Percentiles rank a stretch among this genome's conserved stretches.
phyloP scores from a whole-genome alignment of 2,329 filamentous ascomycete species.

The Chalaropsis thielavioides region DNA sequence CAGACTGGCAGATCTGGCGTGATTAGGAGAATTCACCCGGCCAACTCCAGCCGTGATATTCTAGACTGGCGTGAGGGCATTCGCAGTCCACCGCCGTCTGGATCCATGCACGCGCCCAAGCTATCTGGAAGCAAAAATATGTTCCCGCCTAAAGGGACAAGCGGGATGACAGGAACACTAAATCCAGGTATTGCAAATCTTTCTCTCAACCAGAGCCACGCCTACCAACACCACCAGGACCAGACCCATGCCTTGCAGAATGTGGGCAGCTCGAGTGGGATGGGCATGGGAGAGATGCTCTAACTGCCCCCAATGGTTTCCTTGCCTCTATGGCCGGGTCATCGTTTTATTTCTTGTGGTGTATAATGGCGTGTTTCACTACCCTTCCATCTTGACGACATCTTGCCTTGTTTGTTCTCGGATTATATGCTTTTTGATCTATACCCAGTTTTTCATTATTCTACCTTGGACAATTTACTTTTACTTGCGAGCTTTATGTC shows the following conservation, averaged over 20 bases:
- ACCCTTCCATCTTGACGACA: neutral
- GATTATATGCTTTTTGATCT: neutral
- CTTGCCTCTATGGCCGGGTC: too few species aligned
- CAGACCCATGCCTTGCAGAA: neutral
- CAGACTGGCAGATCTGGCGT: neutral
- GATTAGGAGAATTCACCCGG: constrained; percentile 1
- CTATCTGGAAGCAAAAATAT: constrained; percentile 24
- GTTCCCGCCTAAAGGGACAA: constrained; percentile 22
- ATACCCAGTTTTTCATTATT: neutral
- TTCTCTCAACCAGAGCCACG: neutral
- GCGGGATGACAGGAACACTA: neutral
- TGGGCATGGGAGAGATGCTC: constrained; percentile 9
- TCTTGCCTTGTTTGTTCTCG: neutral
- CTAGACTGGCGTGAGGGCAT: constrained; percentile 12
- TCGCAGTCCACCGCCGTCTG: constrained; percentile 6
- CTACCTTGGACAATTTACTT: neutral
- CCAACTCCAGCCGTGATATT: constrained; percentile 8
- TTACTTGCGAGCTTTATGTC: neutral
- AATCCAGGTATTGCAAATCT: neutral
- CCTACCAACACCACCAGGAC: neutral
- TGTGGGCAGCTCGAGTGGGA: neutral
- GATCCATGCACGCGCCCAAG: constrained; percentile 27
- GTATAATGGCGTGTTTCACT: neutral
- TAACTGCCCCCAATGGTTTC: neutral
- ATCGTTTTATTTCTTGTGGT: neutral